Conservation (phyloP, 225 moss, liverwort and hornwort genomes). For the Straminergon stramineum region DNA sequence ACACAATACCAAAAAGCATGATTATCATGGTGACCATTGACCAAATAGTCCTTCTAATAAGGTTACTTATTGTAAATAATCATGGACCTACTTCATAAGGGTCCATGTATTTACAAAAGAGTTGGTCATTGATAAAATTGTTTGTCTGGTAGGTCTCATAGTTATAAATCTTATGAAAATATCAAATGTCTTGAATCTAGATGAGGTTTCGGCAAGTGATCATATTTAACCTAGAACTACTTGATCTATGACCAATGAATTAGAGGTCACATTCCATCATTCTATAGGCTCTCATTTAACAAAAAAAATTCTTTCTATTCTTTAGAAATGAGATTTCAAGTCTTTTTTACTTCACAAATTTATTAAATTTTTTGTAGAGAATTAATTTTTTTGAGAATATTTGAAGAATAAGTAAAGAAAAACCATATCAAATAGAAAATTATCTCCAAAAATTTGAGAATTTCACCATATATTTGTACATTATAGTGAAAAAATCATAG, state of each 20-base stretch:
- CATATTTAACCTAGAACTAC: background rate
- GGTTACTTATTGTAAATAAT: background rate
- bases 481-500: background rate
- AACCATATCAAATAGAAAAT: background rate
- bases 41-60: background rate
- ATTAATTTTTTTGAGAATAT: background rate
- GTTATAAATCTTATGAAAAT: background rate
- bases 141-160: background rate
- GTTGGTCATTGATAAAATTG: background rate
- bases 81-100: background rate
- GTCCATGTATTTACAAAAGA: background rate
- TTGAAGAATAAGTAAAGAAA: background rate
- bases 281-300: background rate
- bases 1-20: no score
- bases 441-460: background rate
- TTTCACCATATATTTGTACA: background rate
- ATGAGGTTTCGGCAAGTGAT: background rate
- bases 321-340: background rate
- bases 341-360: no score
- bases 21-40: no score
- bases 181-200: background rate
- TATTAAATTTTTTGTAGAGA: rapidly evolving
- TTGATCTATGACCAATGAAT: background rate
- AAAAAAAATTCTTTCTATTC: no score
- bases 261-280: background rate